Base-by-base conservation (phyloP, 257 asterid genomes). In the Ballota nigra region DNA sequence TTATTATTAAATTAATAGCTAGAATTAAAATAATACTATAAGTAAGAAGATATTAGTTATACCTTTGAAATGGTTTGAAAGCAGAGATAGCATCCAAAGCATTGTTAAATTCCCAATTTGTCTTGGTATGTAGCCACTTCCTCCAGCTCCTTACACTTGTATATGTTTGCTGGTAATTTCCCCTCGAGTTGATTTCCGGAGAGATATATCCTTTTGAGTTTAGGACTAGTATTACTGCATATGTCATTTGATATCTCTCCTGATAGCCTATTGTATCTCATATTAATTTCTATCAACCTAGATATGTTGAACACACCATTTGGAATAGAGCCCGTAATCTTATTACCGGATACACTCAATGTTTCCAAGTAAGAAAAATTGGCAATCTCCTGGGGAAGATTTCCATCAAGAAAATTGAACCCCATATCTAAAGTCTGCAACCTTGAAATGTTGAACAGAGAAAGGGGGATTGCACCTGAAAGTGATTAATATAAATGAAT, bases 321-420 rank as follows among this genome's bases (percentile, higher is more conserved):
- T 16, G 16, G 53, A 13, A 49, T 49, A 15, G 9, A 16, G 3
- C 57, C 23, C 4, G 57, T 49, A 4, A 49, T 5, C 23, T 49
- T 1, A 18, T 15, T 49, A 26, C 29, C 29, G 29, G 29, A 1
- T 26, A 26, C 29, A 3, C 29, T 26, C 1, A 55, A 1, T 0
- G 8, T 13, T 23, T 69, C 64, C 33, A 68, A 4, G 22, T n/a
- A 68, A 33, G 33, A 20, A 12, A 31, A 8, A 34, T 34, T 68
- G 1, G 81, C 81, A 49, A 81, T 43, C 64, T 63, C 78, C 51
- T 52, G 51, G 2, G 88, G 87, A 60, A 83, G 56, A 9, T 10
- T 68, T 20, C 80, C 88, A 13, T 56, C 29, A 22, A 83, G 51
- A 31, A 6, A 31, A 22, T 68, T 52, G 52, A 10, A 33, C 0